A percentile compares a stretch with the other conserved stretches of the same genome.
Evolutionary conservation across 345 rosid species (phyloP).

Genomic region (Carallia brachiata): DNA sequence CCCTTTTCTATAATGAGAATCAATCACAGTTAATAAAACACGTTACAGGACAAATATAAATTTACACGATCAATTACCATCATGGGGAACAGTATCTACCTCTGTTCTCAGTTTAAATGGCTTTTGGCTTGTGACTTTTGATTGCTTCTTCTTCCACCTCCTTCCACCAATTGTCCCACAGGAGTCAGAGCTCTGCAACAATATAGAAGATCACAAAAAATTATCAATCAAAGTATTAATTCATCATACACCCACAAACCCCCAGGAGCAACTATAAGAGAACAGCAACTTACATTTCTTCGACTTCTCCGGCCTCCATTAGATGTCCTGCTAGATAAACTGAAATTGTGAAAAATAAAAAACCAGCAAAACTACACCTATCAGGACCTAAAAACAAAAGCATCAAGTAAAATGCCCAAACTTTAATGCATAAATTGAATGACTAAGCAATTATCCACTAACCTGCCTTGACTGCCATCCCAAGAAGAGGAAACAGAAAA

Average conservation of each 20-base stretch:
- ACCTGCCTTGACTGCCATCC: slow-evolving; percentile 68
- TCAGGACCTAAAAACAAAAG: slow-evolving; percentile 8
- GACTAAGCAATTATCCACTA: slow-evolving; percentile 14
- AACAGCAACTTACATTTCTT: slow-evolving; percentile 56
- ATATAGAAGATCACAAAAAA: slow-evolving; percentile 10
- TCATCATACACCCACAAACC: not conserved
- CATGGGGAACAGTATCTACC: slow-evolving; percentile 33
- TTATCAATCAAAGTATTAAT: not conserved
- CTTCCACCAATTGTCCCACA: slow-evolving; percentile 55
- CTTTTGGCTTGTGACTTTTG: slow-evolving; percentile 50
- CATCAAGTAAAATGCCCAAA: not conserved
- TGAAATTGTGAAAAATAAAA: slow-evolving; percentile 19
- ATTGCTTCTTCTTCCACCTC: slow-evolving; percentile 62
- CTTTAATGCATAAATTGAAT: not conserved
- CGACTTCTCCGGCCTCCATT: slow-evolving; percentile 68
- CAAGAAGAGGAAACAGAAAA: slow-evolving; percentile 63
- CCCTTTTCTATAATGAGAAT: slow-evolving; percentile 63
- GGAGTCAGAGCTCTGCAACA: slow-evolving; percentile 69
- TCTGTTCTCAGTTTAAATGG: slow-evolving; percentile 92
- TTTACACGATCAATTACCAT: not conserved
- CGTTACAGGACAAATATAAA: not conserved
- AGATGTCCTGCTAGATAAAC: slow-evolving; percentile 56
- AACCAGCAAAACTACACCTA: slow-evolving; percentile 2
- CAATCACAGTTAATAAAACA: not conserved
- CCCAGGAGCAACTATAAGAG: not conserved